Evolutionary conservation across 2,329 filamentous ascomycete species (phyloP).

Genomic region (Cercospora zeae-maydis): DNA sequence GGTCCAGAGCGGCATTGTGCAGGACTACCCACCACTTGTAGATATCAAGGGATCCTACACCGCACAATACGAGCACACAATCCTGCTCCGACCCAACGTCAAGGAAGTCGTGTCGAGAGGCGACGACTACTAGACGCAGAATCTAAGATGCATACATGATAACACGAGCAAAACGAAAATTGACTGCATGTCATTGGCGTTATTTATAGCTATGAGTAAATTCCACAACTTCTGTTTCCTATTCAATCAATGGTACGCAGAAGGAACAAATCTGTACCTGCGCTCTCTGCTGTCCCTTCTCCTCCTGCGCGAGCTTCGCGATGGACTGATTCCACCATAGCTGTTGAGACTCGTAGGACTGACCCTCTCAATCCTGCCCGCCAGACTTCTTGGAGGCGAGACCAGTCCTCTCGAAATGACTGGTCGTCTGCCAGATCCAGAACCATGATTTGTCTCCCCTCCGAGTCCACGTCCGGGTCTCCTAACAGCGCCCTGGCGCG

Average conservation of each 20-base stretch:
- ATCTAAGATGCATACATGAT: not conserved
- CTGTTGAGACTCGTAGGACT: too few relatives aligned
- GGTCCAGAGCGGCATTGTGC: slow-evolving; percentile 55
- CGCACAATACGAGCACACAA: slow-evolving; percentile 61
- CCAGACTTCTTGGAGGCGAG: not conserved
- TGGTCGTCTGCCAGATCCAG: not conserved
- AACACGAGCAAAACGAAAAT: not conserved
- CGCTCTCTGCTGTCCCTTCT: not conserved
- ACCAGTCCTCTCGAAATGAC: not conserved
- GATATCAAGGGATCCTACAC: slow-evolving; percentile 60
- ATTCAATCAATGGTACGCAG: not conserved
- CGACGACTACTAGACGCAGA: slow-evolving; percentile 35
- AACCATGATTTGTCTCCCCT: not conserved
- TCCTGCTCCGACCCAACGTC: slow-evolving; percentile 40
- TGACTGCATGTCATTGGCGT: not conserved
- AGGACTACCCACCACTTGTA: slow-evolving; percentile 55
- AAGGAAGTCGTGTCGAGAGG: slow-evolving; percentile 44
- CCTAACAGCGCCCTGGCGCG: not conserved
- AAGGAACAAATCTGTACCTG: not conserved
- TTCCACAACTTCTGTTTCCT: not conserved
- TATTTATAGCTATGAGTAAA: not conserved
- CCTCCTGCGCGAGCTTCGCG: not conserved
- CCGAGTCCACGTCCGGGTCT: not conserved
- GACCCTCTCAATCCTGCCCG: not conserved
- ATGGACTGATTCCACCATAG: not conserved